Conservation (phyloP, 805 yeast genomes). For the Metschnikowia baotianmanensis region DNA sequence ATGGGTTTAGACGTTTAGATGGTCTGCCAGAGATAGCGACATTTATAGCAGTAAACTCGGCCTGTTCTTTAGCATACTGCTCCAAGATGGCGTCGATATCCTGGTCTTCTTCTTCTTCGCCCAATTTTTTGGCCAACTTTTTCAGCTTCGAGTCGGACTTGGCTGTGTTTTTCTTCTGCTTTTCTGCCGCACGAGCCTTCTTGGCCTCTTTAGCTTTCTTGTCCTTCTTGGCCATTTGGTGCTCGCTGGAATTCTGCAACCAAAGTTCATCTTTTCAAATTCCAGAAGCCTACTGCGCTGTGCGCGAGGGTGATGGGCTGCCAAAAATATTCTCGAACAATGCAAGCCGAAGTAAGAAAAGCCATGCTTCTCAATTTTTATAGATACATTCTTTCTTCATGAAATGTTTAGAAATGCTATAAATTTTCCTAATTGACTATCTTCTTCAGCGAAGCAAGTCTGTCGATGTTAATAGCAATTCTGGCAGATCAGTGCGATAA, state of each 20-base stretch:
- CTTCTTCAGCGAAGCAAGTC: too few relatives aligned
- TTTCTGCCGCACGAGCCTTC: constrained; percentile 83
- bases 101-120: constrained; percentile 80
- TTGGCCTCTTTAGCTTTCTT: constrained; percentile 89
- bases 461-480: too few relatives aligned
- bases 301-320: too few relatives aligned
- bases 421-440: too few relatives aligned
- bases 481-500: too few relatives aligned
- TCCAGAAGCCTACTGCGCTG: too few relatives aligned
- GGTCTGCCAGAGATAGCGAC: constrained; percentile 62
- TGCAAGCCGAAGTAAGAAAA: too few relatives aligned
- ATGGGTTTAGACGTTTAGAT: constrained; percentile 64
- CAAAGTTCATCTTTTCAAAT: too few relatives aligned
- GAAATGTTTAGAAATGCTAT: too few relatives aligned
- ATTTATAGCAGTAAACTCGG: constrained; percentile 66
- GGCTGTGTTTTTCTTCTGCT: constrained; percentile 68
- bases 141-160: constrained; percentile 76
- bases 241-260: neutral
- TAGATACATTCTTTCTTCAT: too few relatives aligned
- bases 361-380: too few relatives aligned
- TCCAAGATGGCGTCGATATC: constrained; percentile 83
- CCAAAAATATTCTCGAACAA: too few relatives aligned
- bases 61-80: constrained; percentile 77
- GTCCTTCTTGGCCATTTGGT: constrained; percentile 76
- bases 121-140: constrained; percentile 69